A percentile compares a stretch with the other conserved stretches of the same genome.
Evolutionary conservation across 257 asterid species (phyloP).

Genomic region (Plantago ovata): DNA sequence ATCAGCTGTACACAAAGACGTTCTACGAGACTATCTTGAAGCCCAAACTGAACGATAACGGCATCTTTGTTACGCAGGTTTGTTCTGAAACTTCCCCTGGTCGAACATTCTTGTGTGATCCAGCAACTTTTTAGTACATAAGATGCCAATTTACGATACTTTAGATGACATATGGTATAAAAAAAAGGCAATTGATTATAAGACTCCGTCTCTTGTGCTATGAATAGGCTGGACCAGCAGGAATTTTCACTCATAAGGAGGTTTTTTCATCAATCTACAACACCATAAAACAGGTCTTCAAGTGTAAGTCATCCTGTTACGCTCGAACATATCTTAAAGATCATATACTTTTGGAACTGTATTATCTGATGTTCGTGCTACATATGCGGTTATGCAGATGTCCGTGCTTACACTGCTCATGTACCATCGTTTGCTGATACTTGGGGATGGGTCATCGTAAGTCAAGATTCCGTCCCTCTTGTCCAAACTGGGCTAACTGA

Average conservation of each 20-base stretch:
- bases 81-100: not conserved
- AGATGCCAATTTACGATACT: no score
- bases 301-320: conserved; percentile 43
- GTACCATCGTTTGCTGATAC: conserved; percentile 98
- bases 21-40: conserved; percentile 75
- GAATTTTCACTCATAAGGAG: conserved; percentile 84
- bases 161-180: no score
- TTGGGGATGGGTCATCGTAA: conserved; percentile 98
- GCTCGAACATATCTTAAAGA: no score
- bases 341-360: no score
- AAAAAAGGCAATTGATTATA: no score
- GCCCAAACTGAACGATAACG: conserved; percentile 70
- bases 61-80: conserved; percentile 94
- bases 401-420: conserved; percentile 87
- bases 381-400: conserved; percentile 42
- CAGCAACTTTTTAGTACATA: no score
- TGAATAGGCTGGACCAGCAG: conserved; percentile 92
- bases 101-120: no score
- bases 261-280: conserved; percentile 93
- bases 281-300: conserved; percentile 88
- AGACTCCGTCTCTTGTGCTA: not conserved
- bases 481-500: not conserved
- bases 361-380: no score
- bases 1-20: conserved; percentile 82
- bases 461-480: not conserved